A percentile compares a stretch with the other conserved stretches of the same genome.
phyloP scores from a whole-genome alignment of 352 stramenopile species.

The Phytophthora colocasiae region DNA sequence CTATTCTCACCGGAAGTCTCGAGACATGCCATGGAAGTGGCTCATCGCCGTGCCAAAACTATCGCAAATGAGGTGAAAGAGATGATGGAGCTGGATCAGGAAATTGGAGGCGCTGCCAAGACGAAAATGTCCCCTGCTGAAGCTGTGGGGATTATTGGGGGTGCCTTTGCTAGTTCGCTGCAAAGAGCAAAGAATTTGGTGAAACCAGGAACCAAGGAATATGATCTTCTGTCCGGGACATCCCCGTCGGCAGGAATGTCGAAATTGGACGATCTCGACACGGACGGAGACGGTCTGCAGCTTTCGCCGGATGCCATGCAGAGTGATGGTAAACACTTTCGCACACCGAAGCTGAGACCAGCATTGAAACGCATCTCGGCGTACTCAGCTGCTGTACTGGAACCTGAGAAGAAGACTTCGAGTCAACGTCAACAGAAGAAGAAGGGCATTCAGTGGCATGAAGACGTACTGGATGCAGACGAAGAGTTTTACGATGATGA shows the following conservation, averaged over 20 bases:
- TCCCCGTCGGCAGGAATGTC: conserved; percentile 51
- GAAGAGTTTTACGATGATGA: conserved; percentile 82
- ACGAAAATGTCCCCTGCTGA: conserved; percentile 66
- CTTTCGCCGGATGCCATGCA: conserved; percentile 74
- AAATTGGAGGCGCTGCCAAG: conserved; percentile 18
- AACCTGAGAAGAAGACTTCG: conserved; percentile 45
- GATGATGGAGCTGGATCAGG: conserved; percentile 57
- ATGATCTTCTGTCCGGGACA: conserved; percentile 69
- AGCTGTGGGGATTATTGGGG: conserved; percentile 67
- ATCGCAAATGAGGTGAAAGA: conserved; percentile 84
- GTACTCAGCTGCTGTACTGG: conserved; percentile 59
- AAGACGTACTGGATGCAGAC: conserved; percentile 79
- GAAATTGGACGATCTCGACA: conserved; percentile 79
- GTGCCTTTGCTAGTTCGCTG: conserved; percentile 69
- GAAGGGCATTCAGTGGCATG: conserved; percentile 72
- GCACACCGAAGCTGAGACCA: conserved; percentile 51
- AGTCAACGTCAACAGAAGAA: conserved; percentile 48
- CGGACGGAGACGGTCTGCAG: conserved; percentile 84
- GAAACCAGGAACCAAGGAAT: conserved; percentile 62
- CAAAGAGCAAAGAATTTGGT: conserved; percentile 68
- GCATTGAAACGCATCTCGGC: conserved; percentile 84
- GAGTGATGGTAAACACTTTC: conserved; percentile 69
- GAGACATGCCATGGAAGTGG: conserved; percentile 84
- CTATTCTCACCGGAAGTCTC: conserved; percentile 87
- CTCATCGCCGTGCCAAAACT: conserved; percentile 73